A percentile compares a stretch with the other conserved stretches of the same genome.
Conservation (phyloP, 1,284 basidiomycete genomes). For the Boletus semigastroideus region DNA sequence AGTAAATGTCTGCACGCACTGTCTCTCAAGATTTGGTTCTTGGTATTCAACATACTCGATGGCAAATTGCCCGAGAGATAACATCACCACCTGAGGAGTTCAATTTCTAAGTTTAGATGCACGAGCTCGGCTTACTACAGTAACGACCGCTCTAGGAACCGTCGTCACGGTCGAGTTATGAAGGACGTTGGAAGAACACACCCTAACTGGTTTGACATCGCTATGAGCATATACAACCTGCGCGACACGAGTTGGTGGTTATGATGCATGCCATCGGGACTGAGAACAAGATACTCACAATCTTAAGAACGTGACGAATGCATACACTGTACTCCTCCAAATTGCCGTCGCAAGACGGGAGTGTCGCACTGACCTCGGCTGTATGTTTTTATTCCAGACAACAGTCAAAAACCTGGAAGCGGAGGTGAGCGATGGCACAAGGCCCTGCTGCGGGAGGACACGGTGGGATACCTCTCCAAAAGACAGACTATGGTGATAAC, state of each 20-base stretch:
- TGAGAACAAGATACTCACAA: conserved; percentile 43
- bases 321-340: conserved; percentile 57
- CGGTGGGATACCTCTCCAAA: conserved; percentile 51
- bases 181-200: conserved; percentile 35
- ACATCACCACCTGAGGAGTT: conserved; percentile 44
- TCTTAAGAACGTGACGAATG: conserved; percentile 54
- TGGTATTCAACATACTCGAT: conserved; percentile 47
- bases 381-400: conserved; percentile 47
- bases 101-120: not conserved
- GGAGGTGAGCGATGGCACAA: conserved; percentile 4
- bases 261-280: not conserved
- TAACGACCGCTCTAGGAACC: conserved; percentile 47
- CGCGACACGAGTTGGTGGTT: not conserved
- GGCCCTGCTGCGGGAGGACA: not conserved
- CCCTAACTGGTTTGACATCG: conserved; percentile 68
- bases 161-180: conserved; percentile 3
- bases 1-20: conserved; percentile 12
- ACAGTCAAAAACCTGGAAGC: conserved; percentile 49
- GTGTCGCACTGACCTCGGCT: conserved; percentile 38
- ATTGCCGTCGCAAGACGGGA: conserved; percentile 46
- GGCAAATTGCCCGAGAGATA: conserved; percentile 54
- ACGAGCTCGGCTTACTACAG: conserved; percentile 44
- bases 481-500: conserved; percentile 52
- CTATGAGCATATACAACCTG: conserved; percentile 69
- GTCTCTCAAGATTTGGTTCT: conserved; percentile 21